phyloP scores from a whole-genome alignment of 2,329 filamentous ascomycete genomes.

The Talaromyces sp. region DNA sequence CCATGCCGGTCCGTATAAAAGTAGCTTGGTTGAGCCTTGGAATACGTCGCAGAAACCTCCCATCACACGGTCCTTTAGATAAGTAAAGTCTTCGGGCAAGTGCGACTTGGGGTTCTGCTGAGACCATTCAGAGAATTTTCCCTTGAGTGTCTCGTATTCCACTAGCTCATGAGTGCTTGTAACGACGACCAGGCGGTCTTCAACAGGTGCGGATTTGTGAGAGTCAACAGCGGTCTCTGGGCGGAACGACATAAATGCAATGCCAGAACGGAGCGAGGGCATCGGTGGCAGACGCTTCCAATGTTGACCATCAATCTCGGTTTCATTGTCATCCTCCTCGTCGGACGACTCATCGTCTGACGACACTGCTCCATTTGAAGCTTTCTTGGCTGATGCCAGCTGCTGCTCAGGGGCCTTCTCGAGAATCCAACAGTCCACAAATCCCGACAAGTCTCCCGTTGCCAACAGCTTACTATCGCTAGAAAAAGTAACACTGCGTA shows the following conservation, averaged over 20 bases:
- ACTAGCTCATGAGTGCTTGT: conserved; percentile 65
- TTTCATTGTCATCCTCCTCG: conserved; percentile 40
- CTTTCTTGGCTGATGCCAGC: conserved; percentile 26
- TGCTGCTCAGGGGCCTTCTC: conserved; percentile 46
- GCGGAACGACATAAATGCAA: conserved; percentile 65
- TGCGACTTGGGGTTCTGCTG: conserved; percentile 71
- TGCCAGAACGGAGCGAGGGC: conserved; percentile 61
- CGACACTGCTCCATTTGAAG: conserved; percentile 20
- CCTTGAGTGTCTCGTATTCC: conserved; percentile 73
- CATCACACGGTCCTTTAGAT: conserved; percentile 74
- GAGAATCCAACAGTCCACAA: conserved; percentile 80
- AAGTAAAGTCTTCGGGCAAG: conserved; percentile 69
- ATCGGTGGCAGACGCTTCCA: conserved; percentile 70
- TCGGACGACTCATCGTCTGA: conserved; percentile 44
- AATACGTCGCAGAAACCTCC: conserved; percentile 77
- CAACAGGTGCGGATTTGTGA: conserved; percentile 21
- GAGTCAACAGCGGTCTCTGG: conserved; percentile 29
- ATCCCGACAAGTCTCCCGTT: conserved; percentile 75
- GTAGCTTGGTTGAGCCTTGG: conserved; percentile 58
- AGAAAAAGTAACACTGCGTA: conserved; percentile 74
- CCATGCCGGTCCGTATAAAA: conserved; percentile 83
- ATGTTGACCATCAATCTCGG: conserved; percentile 55
- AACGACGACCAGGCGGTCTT: conserved; percentile 55
- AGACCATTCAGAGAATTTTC: conserved; percentile 79
- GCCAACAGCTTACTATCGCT: conserved; percentile 74